Percentiles rank a stretch among this genome's conserved stretches.
Evolutionary conservation across 805 yeast species (phyloP).

Genomic region (Kluyveromyces siamensis): DNA sequence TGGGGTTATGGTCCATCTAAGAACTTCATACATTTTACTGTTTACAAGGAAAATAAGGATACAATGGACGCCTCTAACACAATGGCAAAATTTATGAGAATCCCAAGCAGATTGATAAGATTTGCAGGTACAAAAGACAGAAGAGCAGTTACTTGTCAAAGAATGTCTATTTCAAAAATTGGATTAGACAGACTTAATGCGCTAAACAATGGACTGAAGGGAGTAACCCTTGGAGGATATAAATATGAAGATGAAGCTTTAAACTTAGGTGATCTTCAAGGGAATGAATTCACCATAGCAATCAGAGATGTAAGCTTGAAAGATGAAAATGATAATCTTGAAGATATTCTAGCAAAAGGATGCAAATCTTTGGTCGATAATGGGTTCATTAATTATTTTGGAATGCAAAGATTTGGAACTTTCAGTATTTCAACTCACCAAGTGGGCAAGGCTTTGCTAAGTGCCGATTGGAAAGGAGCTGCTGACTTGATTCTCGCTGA

Average conservation of each 20-base stretch:
- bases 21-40: conserved; percentile 61
- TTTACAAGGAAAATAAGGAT: conserved; percentile 92
- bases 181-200: conserved; percentile 67
- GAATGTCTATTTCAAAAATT: conserved; percentile 57
- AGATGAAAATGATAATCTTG: conserved; percentile 29
- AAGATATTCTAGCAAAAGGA: conserved; percentile 40
- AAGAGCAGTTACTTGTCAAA: conserved; percentile 90
- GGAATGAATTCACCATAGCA: conserved; percentile 83
- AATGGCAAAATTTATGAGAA: conserved; percentile 60
- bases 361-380: conserved; percentile 47
- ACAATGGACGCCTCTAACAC: conserved; percentile 90
- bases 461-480: conserved; percentile 71
- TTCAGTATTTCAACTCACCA: conserved; percentile 87
- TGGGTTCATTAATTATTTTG: conserved; percentile 91
- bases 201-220: conserved; percentile 66
- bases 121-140: conserved; percentile 97
- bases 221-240: conserved; percentile 75
- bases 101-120: conserved; percentile 61
- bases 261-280: conserved; percentile 73
- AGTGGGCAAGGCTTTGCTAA: conserved; percentile 64
- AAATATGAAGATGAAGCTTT: conserved; percentile 53
- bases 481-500: conserved; percentile 73
- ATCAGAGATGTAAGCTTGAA: conserved; percentile 57
- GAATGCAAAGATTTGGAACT: conserved; percentile 98
- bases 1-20: conserved; percentile 70